These are phyloP conservation scores for Wickerhamomyces bisporus DNA, from an alignment of 805 yeast genomes.

Conservation along the genomic window DNA sequence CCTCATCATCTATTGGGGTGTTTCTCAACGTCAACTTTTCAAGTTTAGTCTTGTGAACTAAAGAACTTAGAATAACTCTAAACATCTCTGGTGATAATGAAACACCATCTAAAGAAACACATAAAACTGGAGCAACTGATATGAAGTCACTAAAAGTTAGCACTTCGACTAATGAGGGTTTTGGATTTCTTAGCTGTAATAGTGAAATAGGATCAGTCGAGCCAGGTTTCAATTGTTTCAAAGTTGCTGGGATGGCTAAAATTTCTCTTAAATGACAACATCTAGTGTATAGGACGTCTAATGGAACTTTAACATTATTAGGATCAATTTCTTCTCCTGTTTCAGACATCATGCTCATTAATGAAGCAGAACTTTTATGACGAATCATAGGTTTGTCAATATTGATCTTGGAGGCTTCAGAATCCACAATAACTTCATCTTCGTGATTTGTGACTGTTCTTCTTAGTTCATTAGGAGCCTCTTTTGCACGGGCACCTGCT, in stretches of 20 bases:
- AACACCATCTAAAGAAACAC: slow-evolving; percentile 78
- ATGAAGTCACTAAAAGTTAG: slow-evolving; percentile 84
- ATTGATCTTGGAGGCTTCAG: slow-evolving; percentile 29
- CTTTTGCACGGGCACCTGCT: slow-evolving; percentile 31
- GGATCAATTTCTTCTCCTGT: slow-evolving; percentile 26
- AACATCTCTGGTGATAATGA: slow-evolving; percentile 71
- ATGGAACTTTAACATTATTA: slow-evolving; percentile 29
- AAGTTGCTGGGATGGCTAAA: slow-evolving; percentile 84
- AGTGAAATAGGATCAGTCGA: slow-evolving; percentile 78
- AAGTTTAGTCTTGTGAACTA: slow-evolving; percentile 55
- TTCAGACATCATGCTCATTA: slow-evolving; percentile 14
- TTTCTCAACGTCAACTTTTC: slow-evolving; percentile 75
- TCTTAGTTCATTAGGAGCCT: slow-evolving; percentile 26
- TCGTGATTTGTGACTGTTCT: slow-evolving; percentile 29
- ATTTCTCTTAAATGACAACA: slow-evolving; percentile 93
- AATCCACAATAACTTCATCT: slow-evolving; percentile 32
- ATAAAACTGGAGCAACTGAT: slow-evolving; percentile 75
- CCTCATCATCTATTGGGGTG: slow-evolving; percentile 66
- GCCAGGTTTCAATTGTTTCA: slow-evolving; percentile 71
- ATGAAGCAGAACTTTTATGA: slow-evolving; percentile 27
- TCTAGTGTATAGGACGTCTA: slow-evolving; percentile 79
- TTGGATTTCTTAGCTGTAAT: slow-evolving; percentile 74
- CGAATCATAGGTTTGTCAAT: slow-evolving; percentile 41
- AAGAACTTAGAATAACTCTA: slow-evolving; percentile 57
- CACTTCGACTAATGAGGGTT: slow-evolving; percentile 84